Conservation (phyloP, 257 asterid genomes). For the Phtheirospermum japonicum region DNA sequence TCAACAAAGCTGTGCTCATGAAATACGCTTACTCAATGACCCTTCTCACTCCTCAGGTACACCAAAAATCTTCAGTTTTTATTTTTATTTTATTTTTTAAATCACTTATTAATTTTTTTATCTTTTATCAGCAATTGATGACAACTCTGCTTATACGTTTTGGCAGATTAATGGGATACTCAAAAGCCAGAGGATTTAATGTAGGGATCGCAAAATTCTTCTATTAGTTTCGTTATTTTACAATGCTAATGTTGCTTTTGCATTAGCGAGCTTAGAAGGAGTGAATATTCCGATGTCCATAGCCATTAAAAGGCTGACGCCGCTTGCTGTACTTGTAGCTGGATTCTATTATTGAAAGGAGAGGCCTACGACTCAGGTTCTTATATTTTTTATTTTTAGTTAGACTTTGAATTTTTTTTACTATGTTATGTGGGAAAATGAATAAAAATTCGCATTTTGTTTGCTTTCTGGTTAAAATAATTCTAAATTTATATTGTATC, state of each 20-base stretch:
- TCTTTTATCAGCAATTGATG: slow-evolving; percentile 75
- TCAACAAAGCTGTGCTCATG: slow-evolving; percentile 96
- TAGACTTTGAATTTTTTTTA: background rate
- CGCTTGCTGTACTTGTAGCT: too few species aligned
- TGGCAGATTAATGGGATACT: slow-evolving; percentile 75
- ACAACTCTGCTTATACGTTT: slow-evolving; percentile 79
- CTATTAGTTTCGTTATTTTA: slow-evolving; percentile 84
- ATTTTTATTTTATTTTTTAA: background rate
- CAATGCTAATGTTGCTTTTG: slow-evolving; percentile 97
- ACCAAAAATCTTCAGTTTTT: too few species aligned
- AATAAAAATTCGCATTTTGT: too few species aligned
- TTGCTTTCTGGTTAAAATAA: too few species aligned
- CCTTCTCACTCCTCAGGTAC: slow-evolving; percentile 62
- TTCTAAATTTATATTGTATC: too few species aligned
- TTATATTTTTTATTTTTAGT: slow-evolving; percentile 5
- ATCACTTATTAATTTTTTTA: slow-evolving; percentile 38
- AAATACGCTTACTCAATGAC: slow-evolving; percentile 84
- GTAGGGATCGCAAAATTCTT: slow-evolving; percentile 71
- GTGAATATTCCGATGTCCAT: too few species aligned
- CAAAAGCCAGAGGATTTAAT: slow-evolving; percentile 62
- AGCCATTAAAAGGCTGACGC: too few species aligned
- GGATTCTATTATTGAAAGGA: slow-evolving; percentile 82
- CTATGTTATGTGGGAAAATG: too few species aligned
- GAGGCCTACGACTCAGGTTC: slow-evolving; percentile 89
- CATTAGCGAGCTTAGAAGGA: slow-evolving; percentile 92